Evolutionary conservation across 352 stramenopile genomes (phyloP).

Genomic region (Globisporangium perplexum): DNA sequence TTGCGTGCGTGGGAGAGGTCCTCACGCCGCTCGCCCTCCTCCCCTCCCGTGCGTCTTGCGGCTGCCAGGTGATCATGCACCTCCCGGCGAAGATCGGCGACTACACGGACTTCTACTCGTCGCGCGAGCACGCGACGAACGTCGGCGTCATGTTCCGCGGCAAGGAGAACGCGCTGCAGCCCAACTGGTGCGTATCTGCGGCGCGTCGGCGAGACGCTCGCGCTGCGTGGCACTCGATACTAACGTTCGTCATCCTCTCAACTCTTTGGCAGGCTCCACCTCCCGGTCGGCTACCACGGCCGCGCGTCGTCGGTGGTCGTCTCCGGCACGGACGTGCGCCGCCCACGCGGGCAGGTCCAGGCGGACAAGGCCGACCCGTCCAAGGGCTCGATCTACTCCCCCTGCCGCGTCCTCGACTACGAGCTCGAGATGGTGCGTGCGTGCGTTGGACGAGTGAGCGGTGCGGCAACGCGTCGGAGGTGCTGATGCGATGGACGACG

Average conservation of each 20-base stretch:
- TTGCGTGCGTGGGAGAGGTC: neutral
- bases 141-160: conserved; percentile 91
- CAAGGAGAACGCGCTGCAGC: conserved; percentile 95
- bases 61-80: conserved; percentile 69
- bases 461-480: too few species aligned
- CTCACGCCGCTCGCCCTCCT: neutral
- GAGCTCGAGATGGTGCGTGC: conserved; percentile 92
- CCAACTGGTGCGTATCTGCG: conserved; percentile 89
- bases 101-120: conserved; percentile 98
- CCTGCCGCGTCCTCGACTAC: conserved; percentile 93
- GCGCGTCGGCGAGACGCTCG: too few species aligned
- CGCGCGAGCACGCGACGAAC: conserved; percentile 95
- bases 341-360: conserved; percentile 92
- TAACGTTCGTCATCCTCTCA: too few species aligned
- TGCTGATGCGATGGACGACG: too few species aligned
- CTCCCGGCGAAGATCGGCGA: conserved; percentile 93
- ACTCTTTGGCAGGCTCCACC: conserved; percentile 86
- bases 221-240: too few species aligned
- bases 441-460: too few species aligned
- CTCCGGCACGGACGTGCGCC: conserved; percentile 76
- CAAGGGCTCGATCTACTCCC: conserved; percentile 89
- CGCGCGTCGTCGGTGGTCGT: conserved; percentile 90
- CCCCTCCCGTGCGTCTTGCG: too few species aligned
- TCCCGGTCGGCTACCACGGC: conserved; percentile 97
- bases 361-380: conserved; percentile 83